A percentile compares a stretch with the other conserved stretches of the same genome.
These are phyloP conservation scores for Ophiostoma tasmaniense DNA, from an alignment of 2,329 filamentous ascomycete genomes.

Conservation along the genomic window DNA sequence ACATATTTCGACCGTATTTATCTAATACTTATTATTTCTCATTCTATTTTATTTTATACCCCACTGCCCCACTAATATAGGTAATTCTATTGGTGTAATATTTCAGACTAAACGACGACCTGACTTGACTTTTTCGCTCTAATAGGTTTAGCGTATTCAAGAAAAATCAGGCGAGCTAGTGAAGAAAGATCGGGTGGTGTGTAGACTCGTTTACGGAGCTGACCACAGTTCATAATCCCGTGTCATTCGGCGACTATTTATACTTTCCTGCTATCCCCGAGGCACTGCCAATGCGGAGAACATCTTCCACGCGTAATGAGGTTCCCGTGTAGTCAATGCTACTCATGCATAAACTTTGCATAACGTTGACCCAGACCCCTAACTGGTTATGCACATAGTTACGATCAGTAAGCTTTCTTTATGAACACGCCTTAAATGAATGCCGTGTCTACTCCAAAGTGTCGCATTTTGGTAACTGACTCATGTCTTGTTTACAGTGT, in stretches of 20 bases:
- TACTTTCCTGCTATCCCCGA: background rate
- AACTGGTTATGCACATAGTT: background rate
- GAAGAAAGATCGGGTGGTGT: no score
- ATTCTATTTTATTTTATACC: no score
- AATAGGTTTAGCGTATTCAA: no score
- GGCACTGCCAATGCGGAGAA: background rate
- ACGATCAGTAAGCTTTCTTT: background rate
- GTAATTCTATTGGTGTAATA: no score
- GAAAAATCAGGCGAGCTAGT: no score
- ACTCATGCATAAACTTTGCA: no score
- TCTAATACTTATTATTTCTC: no score
- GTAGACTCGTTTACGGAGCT: background rate
- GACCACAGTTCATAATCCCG: background rate
- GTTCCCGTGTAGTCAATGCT: background rate
- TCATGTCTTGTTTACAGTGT: background rate
- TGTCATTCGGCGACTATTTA: background rate
- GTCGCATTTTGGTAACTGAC: background rate
- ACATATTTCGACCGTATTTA: no score
- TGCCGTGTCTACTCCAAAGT: background rate
- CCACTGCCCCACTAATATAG: no score
- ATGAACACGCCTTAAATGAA: background rate
- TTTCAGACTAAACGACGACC: no score
- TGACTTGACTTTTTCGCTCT: no score
- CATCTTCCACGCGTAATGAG: background rate
- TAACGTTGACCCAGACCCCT: background rate